These are phyloP conservation scores for Prunus campanulata DNA, from an alignment of 306 rosid genomes.

Conservation along the genomic window DNA sequence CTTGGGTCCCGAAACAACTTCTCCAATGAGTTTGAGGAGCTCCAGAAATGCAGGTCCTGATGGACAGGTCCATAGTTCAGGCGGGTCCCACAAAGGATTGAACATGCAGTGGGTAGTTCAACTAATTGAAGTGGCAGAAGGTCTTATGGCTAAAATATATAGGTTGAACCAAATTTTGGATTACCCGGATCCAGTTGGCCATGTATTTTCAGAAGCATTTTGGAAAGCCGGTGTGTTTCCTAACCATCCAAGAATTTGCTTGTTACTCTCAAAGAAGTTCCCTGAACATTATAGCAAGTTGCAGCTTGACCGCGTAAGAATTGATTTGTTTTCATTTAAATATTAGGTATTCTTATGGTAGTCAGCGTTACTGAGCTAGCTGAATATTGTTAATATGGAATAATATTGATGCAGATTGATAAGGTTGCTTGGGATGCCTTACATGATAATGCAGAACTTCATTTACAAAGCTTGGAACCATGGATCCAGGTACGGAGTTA, in stretches of 20 bases:
- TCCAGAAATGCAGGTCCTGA: slow-evolving; percentile 62
- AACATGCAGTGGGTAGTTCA: slow-evolving; percentile 92
- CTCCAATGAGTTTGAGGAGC: slow-evolving; percentile 66
- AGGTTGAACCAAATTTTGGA: slow-evolving; percentile 94
- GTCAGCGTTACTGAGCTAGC: slow-evolving; percentile 11
- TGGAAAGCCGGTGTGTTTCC: slow-evolving; percentile 96
- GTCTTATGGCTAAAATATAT: slow-evolving; percentile 98
- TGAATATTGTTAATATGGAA: slow-evolving; percentile 25
- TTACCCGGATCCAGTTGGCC: slow-evolving; percentile 86
- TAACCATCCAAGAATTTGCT: slow-evolving; percentile 74
- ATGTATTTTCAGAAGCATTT: slow-evolving; percentile 75
- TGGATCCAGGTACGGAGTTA: slow-evolving; percentile 82
- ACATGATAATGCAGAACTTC: slow-evolving; percentile 88
- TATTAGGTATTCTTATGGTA: slow-evolving; percentile 28
- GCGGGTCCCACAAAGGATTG: slow-evolving; percentile 66
- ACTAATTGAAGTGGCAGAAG: slow-evolving; percentile 88
- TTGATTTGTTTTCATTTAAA: slow-evolving; percentile 19
- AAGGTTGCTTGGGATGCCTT: slow-evolving; percentile 84
- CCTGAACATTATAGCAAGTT: slow-evolving; percentile 93
- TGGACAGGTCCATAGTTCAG: slow-evolving; percentile 58
- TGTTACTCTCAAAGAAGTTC: slow-evolving; percentile 88
- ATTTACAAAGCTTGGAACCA: slow-evolving; percentile 87
- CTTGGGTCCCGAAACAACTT: slow-evolving; percentile 60
- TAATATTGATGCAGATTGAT: slow-evolving; percentile 70
- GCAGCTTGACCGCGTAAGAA: slow-evolving; percentile 96